Base-by-base conservation (phyloP, 306 rosid species). In the Glycine tomentella region DNA sequence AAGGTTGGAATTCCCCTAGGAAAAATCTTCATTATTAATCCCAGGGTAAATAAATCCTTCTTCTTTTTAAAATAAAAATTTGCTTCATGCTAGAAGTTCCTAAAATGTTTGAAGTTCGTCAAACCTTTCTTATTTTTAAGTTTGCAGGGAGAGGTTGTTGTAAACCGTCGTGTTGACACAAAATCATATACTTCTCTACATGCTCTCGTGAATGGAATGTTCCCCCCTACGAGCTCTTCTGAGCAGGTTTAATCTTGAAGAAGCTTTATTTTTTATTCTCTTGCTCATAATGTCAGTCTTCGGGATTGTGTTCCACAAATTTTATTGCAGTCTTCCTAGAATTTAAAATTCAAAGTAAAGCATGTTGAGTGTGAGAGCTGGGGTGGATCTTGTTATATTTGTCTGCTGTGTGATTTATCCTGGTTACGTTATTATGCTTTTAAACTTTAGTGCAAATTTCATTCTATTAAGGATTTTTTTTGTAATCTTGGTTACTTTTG, bases 1-100 rank as follows among this genome's bases (percentile, higher is more conserved):
- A 93, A 87, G 81, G 98, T 93, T 81, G 99, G 99, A 87, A 92
- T 96, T 59, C 99, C 98, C 4, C 70, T 65, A 71, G 99, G 99
- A 75, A 96, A 96, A 83, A 92, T 96, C 64, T 96, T 96, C 94
- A 93, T 88, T 52, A 90, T 93, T 79, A 96, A 96, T 84, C 97
- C 97, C 81, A 92, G 81, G 99, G 99, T 96, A 88, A 87, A 53
- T n/a, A 71, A 64, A 48, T 74, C 75, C 84, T 67, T 70, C 84
- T 62, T 70, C 31, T 16, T n/a, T 67, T 46, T 52, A 1, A 31
- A 77, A 34, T 8, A 80, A 75, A 34, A 15, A 50, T 46, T 57
- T 15, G 72, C 25, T 56, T 10, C 7, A 15, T 33, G 74, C 25
- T 46, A 9, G 45, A 72, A 85, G 71, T 62, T 34, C 66, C 14